Percentiles rank a stretch among this genome's conserved stretches.
These are phyloP conservation scores for Fusarium staphyleae DNA, from an alignment of 2,329 filamentous ascomycete genomes.

Conservation along the genomic window DNA sequence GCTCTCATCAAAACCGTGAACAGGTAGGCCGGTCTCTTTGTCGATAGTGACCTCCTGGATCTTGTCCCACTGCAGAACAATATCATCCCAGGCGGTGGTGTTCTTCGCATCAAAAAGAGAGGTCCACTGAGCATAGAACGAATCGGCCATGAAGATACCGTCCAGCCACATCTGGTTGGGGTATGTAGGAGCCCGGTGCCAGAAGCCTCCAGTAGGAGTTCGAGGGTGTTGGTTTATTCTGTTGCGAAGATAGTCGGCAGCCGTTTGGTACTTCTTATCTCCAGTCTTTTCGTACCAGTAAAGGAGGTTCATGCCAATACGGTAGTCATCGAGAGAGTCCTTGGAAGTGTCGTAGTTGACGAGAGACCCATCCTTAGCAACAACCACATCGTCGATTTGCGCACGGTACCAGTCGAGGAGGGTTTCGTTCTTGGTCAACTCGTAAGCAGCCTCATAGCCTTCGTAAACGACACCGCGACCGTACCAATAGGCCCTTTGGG, in stretches of 20 bases:
- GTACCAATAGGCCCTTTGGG: conserved; percentile 34
- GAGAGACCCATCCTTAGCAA: conserved; percentile 51
- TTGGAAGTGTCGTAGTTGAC: conserved; percentile 54
- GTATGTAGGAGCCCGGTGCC: conserved; percentile 57
- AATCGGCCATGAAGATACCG: conserved; percentile 60
- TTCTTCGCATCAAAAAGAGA: conserved; percentile 48
- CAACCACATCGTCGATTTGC: conserved; percentile 56
- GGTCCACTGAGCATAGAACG: conserved; percentile 53
- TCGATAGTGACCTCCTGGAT: conserved; percentile 52
- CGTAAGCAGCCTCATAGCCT: conserved; percentile 43
- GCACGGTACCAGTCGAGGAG: conserved; percentile 54
- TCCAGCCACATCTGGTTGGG: conserved; percentile 66
- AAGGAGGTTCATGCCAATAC: conserved; percentile 60
- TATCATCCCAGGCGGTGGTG: conserved; percentile 53
- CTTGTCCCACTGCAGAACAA: conserved; percentile 54
- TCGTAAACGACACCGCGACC: conserved; percentile 32
- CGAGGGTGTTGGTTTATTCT: conserved; percentile 58
- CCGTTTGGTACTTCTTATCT: conserved; percentile 56
- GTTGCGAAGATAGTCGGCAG: conserved; percentile 54
- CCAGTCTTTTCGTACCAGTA: conserved; percentile 56
- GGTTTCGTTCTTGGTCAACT: conserved; percentile 51
- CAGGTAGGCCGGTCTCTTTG: conserved; percentile 51
- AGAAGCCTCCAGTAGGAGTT: conserved; percentile 60
- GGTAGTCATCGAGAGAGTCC: conserved; percentile 61
- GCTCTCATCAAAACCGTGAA: conserved; percentile 62